Percentiles rank a stretch among this genome's conserved stretches.
These are phyloP conservation scores for Cyberlindnera misumaiensis DNA, from an alignment of 805 yeast species.

Conservation along the genomic window DNA sequence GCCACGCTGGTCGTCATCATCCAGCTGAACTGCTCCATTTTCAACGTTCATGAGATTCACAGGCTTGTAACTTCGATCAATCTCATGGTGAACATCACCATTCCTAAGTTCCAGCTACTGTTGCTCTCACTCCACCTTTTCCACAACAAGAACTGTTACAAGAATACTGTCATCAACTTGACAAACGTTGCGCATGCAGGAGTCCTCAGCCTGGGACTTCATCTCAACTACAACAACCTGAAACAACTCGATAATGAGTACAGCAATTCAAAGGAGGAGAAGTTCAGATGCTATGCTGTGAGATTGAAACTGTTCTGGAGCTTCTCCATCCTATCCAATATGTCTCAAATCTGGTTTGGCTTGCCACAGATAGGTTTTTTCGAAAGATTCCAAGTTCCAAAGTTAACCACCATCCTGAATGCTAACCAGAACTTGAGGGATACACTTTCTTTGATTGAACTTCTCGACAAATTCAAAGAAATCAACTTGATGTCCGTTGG, in stretches of 20 bases:
- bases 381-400: slow-evolving; percentile 24
- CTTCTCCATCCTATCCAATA: slow-evolving; percentile 27
- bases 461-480: slow-evolving; percentile 20
- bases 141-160: slow-evolving; percentile 23
- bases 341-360: slow-evolving; percentile 19
- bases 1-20: slow-evolving; percentile 34
- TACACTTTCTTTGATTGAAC: slow-evolving; percentile 26
- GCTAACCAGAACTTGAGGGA: slow-evolving; percentile 28
- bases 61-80: slow-evolving; percentile 16
- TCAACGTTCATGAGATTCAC: slow-evolving; percentile 24
- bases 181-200: slow-evolving; percentile 15
- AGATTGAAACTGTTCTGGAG: slow-evolving; percentile 40
- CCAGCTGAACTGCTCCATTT: slow-evolving; percentile 23
- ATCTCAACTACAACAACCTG: slow-evolving; percentile 22
- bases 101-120: slow-evolving; percentile 18
- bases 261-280: slow-evolving; percentile 11
- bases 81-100: slow-evolving; percentile 11
- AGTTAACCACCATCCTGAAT: slow-evolving; percentile 28
- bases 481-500: slow-evolving; percentile 13
- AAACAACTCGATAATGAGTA: slow-evolving; percentile 4
- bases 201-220: slow-evolving; percentile 22
- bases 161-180: slow-evolving; percentile 19
- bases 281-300: slow-evolving; percentile 14
- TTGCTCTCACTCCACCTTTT: slow-evolving; percentile 20
- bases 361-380: slow-evolving; percentile 20